Evolutionary conservation across 352 stramenopile genomes (phyloP).

Genomic region (Thalassiosira hispida): DNA sequence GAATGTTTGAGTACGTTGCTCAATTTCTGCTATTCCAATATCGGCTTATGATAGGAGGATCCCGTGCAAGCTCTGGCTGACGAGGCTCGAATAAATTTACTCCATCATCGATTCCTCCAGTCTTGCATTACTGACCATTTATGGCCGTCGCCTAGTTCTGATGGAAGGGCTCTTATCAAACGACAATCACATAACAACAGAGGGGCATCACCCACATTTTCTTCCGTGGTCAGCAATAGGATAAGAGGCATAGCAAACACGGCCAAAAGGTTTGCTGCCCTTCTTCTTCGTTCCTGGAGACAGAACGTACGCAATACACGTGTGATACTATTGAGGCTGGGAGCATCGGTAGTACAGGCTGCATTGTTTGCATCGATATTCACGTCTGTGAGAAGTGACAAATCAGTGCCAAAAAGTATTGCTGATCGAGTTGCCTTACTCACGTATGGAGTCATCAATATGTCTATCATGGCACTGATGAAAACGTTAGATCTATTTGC

Average conservation of each 20-base stretch:
- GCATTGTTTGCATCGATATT: slow-evolving; percentile 79
- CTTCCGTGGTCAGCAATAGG: slow-evolving; percentile 19
- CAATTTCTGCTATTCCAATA: slow-evolving; percentile 9
- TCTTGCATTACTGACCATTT: slow-evolving; percentile 12
- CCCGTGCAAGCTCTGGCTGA: slow-evolving; percentile 49
- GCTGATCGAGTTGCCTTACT: slow-evolving; percentile 83
- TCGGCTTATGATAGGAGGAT: slow-evolving; percentile 54
- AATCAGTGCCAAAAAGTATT: slow-evolving; percentile 70
- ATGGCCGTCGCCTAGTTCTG: not conserved
- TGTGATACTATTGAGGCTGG: slow-evolving; percentile 67
- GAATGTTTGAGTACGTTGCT: slow-evolving; percentile 9
- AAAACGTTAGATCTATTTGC: slow-evolving; percentile 85
- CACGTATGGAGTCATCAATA: slow-evolving; percentile 81
- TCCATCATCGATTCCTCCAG: slow-evolving; percentile 56
- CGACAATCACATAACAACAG: not conserved
- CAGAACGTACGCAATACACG: slow-evolving; percentile 77
- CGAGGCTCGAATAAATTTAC: slow-evolving; percentile 56
- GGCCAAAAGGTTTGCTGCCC: slow-evolving; percentile 55
- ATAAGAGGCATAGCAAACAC: slow-evolving; percentile 19
- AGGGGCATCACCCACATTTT: slow-evolving; percentile 1
- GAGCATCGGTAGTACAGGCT: slow-evolving; percentile 61
- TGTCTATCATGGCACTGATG: slow-evolving; percentile 81
- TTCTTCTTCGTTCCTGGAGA: slow-evolving; percentile 71
- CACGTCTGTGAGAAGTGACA: slow-evolving; percentile 59
- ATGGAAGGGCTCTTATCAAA: slow-evolving; percentile 17